Evolutionary conservation across 352 stramenopile genomes (phyloP), one percentile per base, ranked within the genome.

Genomic region (Globisporangium yorkense): DNA sequence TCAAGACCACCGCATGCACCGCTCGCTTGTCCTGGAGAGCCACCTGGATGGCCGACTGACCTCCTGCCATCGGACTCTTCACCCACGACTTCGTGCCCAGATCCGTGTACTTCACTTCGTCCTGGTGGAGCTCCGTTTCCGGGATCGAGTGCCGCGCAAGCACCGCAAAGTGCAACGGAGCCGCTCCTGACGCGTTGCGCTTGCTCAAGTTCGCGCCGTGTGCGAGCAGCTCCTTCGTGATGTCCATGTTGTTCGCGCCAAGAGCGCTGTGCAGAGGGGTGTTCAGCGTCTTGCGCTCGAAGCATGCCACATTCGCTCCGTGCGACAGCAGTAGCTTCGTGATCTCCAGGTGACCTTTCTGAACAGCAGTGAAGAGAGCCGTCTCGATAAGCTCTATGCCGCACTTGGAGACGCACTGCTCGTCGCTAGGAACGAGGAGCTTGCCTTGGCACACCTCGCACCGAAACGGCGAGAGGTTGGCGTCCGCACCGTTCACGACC

Each of bases 231-330:
- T 61, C 51, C 21, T 68, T 58, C 2, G 77, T 80, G 18, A 84
- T 72, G 5, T 56, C 58, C 0, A 61, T 57, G 51, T 75, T 71
- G 61, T 89, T 83, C 2, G 65, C 56, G 15, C 56, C 24, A 3
- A 89, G 46, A 3, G 80, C 68, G 29, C 79, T 40, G 40, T 89
- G 80, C 1, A 89, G 62, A 12, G 80, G 77, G 1, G 75, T 79
- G 52, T 81, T 64, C 20, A 62, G 33, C 3, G 67, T 71, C 0
- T 59, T 59, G 44, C 74, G 75, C 20, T 76, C 62, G 7, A 74
- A 59, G 47, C 77, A 87, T 9, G 67, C 59, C 3, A 84, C 64
- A 8, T 76, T 54, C 0, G 71, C 78, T 18, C 73, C 63, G 39
- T 79, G 59, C 8, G 74, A 57, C 0, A 92, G 61, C 29, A 92